Conservation (phyloP, 768 basidiomycete genomes). For the Lactarius quietus region DNA sequence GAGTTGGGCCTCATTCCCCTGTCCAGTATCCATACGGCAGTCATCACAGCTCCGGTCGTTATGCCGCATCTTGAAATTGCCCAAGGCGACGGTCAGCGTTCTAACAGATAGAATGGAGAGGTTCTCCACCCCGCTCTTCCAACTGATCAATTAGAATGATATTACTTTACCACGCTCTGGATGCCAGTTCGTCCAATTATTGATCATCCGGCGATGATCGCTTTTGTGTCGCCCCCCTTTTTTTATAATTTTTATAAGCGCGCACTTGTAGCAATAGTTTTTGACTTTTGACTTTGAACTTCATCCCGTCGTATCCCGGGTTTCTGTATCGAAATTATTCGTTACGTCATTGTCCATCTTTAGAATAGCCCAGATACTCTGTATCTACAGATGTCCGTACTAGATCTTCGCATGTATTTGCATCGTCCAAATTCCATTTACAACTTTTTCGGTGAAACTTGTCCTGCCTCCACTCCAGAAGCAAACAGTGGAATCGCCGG, state of each 20-base stretch:
- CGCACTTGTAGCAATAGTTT: constrained; percentile 18
- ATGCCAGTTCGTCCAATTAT: background rate
- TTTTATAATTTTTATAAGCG: background rate
- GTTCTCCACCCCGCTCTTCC: background rate
- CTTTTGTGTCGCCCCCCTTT: background rate
- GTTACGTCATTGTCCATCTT: constrained; percentile 3
- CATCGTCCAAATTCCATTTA: background rate
- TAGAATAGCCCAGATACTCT: constrained; percentile 10
- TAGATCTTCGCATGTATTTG: constrained; percentile 12
- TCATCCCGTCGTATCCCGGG: background rate
- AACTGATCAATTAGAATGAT: background rate
- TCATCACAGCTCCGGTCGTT: constrained; percentile 17
- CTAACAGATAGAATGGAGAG: background rate
- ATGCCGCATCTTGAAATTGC: constrained; percentile 9
- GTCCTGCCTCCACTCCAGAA: background rate
- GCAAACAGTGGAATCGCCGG: background rate
- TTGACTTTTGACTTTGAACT: background rate
- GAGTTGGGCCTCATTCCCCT: background rate
- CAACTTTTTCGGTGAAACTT: background rate
- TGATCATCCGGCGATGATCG: background rate
- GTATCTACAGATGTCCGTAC: background rate
- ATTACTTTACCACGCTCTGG: background rate
- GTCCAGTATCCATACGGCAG: constrained; percentile 18
- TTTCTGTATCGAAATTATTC: constrained; percentile 4
- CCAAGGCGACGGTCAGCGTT: background rate